These are phyloP conservation scores for Delonix regia DNA, from an alignment of 306 rosid species.

Conservation along the genomic window DNA sequence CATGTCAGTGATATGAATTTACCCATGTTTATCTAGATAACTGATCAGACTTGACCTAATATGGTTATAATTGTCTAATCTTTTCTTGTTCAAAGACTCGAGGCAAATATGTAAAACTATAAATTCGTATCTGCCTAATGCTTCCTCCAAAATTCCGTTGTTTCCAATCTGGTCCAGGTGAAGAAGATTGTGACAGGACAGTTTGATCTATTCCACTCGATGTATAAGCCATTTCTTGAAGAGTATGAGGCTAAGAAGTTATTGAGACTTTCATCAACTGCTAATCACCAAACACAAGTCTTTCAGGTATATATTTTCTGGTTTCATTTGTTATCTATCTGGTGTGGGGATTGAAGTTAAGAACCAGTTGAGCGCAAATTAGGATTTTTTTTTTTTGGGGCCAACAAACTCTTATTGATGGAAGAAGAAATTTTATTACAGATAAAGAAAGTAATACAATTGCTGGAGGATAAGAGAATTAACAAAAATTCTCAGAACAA, in stretches of 20 bases:
- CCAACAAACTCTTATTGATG: background rate
- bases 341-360: background rate
- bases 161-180: conserved; percentile 59
- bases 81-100: background rate
- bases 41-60: conserved; percentile 23
- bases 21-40: conserved; percentile 3
- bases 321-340: background rate
- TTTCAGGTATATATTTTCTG: conserved; percentile 66
- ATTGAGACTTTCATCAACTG: conserved; percentile 54
- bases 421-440: background rate
- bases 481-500: background rate
- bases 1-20: conserved; percentile 20
- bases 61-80: conserved; percentile 4
- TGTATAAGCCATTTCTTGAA: conserved; percentile 80
- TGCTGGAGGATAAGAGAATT: background rate
- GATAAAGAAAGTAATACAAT: background rate
- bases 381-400: background rate
- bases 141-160: conserved; percentile 34
- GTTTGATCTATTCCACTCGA: conserved; percentile 67
- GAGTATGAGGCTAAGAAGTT: conserved; percentile 69
- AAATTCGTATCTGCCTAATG: background rate
- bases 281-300: conserved; percentile 47
- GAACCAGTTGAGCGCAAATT: background rate
- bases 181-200: conserved; percentile 85
- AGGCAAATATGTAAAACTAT: background rate